phyloP scores from a whole-genome alignment of 768 basidiomycete genomes.

The Naganishia antarctica region DNA sequence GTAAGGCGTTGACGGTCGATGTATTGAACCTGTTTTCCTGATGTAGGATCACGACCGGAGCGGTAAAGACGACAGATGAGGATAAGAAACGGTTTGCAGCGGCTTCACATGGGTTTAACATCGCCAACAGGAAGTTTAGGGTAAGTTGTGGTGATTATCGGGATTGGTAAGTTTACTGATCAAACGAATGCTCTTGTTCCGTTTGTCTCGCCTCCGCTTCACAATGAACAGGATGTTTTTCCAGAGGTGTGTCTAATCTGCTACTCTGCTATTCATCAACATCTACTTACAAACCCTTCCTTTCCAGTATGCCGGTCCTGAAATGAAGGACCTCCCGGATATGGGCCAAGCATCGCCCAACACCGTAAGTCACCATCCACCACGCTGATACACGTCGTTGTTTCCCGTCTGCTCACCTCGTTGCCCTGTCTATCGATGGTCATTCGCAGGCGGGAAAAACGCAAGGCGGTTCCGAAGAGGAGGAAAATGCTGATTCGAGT shows the following conservation, averaged over 20 bases:
- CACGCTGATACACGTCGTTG: not conserved
- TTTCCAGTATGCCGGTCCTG: constrained; percentile 64
- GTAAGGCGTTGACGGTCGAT: not conserved
- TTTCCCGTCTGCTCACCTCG: constrained; percentile 15
- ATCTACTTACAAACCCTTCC: constrained; percentile 1
- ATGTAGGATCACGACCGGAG: constrained; percentile 78
- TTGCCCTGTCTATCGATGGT: not conserved
- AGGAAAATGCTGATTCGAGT: not conserved
- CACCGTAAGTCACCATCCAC: not conserved
- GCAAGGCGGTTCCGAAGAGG: not conserved
- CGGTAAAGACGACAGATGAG: constrained; percentile 68
- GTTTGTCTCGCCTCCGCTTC: too few relatives aligned
- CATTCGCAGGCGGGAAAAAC: too few relatives aligned
- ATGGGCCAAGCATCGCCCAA: constrained; percentile 59
- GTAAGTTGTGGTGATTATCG: constrained; percentile 23
- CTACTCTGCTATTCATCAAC: too few relatives aligned
- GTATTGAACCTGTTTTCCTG: not conserved
- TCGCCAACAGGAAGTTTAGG: constrained; percentile 69
- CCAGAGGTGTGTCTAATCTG: constrained; percentile 79
- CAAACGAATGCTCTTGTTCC: too few relatives aligned
- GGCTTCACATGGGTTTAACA: constrained; percentile 80
- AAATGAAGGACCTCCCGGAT: constrained; percentile 73
- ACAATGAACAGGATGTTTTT: constrained; percentile 60
- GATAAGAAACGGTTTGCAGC: constrained; percentile 74
- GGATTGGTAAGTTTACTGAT: too few relatives aligned